Conservation (phyloP, 805 yeast genomes). For the Wickerhamiella azymoides region DNA sequence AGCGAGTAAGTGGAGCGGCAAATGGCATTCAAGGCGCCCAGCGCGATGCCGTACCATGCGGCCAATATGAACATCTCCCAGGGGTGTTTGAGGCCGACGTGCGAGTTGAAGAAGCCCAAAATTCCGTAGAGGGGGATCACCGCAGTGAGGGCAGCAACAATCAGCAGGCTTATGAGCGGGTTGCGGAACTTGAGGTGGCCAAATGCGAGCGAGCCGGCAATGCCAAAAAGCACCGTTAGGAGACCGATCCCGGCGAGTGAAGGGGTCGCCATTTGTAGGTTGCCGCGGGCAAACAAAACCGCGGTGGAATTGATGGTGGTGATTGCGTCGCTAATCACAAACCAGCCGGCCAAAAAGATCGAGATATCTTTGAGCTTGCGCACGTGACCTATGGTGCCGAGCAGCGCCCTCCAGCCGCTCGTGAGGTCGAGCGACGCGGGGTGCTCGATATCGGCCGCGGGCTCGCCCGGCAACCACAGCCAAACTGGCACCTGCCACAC, state of each 20-base stretch:
- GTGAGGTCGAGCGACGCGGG: slow-evolving; percentile 25
- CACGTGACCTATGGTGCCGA: slow-evolving; percentile 44
- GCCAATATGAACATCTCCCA: slow-evolving; percentile 58
- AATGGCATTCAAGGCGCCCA: slow-evolving; percentile 61
- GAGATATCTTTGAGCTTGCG: slow-evolving; percentile 47
- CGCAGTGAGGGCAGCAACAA: slow-evolving; percentile 43
- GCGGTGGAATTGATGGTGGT: slow-evolving; percentile 75
- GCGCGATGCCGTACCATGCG: slow-evolving; percentile 58
- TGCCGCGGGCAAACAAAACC: slow-evolving; percentile 57
- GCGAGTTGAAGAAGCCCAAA: slow-evolving; percentile 43
- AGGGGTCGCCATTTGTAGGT: slow-evolving; percentile 53
- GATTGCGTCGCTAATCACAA: slow-evolving; percentile 56
- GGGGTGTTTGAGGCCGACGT: slow-evolving; percentile 46
- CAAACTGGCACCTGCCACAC: slow-evolving; percentile 51
- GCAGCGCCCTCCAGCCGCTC: slow-evolving; percentile 52
- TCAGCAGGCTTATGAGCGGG: slow-evolving; percentile 35
- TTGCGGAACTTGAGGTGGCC: slow-evolving; percentile 36
- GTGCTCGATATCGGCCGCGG: neutral
- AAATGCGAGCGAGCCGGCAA: slow-evolving; percentile 46
- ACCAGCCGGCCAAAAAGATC: slow-evolving; percentile 62
- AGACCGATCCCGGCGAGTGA: slow-evolving; percentile 52
- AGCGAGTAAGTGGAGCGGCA: slow-evolving; percentile 55
- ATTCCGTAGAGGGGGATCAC: slow-evolving; percentile 62
- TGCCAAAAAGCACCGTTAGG: slow-evolving; percentile 52
- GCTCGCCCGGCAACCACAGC: slow-evolving; percentile 29